A percentile compares a stretch with the other conserved stretches of the same genome.
Evolutionary conservation across 805 yeast species (phyloP).

Genomic region (Myxozyma vanderwaltii): DNA sequence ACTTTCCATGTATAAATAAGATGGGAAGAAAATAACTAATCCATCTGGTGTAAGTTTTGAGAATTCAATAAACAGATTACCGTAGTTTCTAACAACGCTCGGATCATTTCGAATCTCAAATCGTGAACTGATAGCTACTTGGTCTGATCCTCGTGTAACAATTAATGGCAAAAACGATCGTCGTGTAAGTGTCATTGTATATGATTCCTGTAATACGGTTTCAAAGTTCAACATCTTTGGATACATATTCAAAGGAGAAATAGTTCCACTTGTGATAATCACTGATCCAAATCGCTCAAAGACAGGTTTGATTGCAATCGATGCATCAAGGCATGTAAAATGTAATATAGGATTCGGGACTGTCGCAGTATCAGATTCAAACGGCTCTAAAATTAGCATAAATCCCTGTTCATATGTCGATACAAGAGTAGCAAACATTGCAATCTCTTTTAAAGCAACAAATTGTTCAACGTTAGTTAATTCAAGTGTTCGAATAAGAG

Average conservation of each 20-base stretch:
- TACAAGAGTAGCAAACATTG: conserved; percentile 93
- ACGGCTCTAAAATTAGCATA: conserved; percentile 88
- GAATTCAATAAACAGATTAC: conserved; percentile 86
- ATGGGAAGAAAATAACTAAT: conserved; percentile 95
- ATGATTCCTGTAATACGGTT: conserved; percentile 91
- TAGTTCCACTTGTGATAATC: conserved; percentile 95
- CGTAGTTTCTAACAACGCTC: conserved; percentile 95
- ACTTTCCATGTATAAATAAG: conserved; percentile 96
- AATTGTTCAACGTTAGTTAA: conserved; percentile 87
- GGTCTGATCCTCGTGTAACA: conserved; percentile 97
- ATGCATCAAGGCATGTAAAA: conserved; percentile 94
- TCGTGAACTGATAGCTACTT: conserved; percentile 93
- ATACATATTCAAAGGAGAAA: conserved; percentile 97
- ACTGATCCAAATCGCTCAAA: conserved; percentile 91
- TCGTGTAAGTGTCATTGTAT: conserved; percentile 92
- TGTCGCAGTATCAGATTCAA: conserved; percentile 89
- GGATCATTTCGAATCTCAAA: conserved; percentile 98
- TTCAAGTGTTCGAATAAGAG: conserved; percentile 86
- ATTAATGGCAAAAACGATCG: conserved; percentile 92
- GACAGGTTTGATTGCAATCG: conserved; percentile 95
- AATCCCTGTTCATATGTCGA: conserved; percentile 95
- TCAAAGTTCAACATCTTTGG: conserved; percentile 95
- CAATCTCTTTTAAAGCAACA: conserved; percentile 89
- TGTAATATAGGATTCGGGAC: conserved; percentile 96
- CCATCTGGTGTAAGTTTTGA: conserved; percentile 98